Base-by-base conservation (phyloP, 805 yeast species). In the Ogataea naganishii region DNA sequence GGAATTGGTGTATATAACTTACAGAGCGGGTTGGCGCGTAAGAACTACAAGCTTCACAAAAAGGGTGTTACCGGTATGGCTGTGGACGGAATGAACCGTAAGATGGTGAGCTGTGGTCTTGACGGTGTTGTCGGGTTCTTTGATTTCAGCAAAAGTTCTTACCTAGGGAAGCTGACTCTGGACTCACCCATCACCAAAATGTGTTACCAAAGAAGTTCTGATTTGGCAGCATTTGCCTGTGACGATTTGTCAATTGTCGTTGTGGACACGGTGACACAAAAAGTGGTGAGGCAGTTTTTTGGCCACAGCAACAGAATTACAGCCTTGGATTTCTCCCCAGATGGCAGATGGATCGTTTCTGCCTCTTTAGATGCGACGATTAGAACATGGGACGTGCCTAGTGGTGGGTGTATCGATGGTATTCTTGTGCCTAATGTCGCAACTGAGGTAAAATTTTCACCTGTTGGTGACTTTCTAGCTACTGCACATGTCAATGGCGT, bases 321-420 rank as follows among this genome's bases (percentile, higher is more conserved):
- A 0, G 69, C 83, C 1, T 55, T 89, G 51, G 96, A 84, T 51
- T 89, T 92, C 49, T 78, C 94, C 4, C 94, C 95, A 4, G 89
- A 88, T 52, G 97, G 96, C 20, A 75, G 96, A 52, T 92, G 97
- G 96, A 60, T 92, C 20, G 76, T 92, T 7, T 75, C 92, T 15
- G 76, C 83, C 2, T 69, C 86, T 1, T 62, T 86, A 36, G 99
- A 92, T 51, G 68, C 83, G 2, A 86, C 97, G 0, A 64, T 92
- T 28, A 72, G 98, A 47, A 85, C 96, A 1, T 92, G 97, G 97
- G 97, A 92, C 53, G 69, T 92, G 36, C 97, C 97, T 24, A 81
- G 96, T 2, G 97, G 98, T 28, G 84, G 88, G 1, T 89, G 97
- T 55, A 85, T 92, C 34, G 98, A 92, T 59, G 96, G 96, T 38